Evolutionary conservation across 495 filamentous ascomycete species (phyloP), one percentile per base, ranked within the genome.

Genomic region (Aspergillus leporis): DNA sequence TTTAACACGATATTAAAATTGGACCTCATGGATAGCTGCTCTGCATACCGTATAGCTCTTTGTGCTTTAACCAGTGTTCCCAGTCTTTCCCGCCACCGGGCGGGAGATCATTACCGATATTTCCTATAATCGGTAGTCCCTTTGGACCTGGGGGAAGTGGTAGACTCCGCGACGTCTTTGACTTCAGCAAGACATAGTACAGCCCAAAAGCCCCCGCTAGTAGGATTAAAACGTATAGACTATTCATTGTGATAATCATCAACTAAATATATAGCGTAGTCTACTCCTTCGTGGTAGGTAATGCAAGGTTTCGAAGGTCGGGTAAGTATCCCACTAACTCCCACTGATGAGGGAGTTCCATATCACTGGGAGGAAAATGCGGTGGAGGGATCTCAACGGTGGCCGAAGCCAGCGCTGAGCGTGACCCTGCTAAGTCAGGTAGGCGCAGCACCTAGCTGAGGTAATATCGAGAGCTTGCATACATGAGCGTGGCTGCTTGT

Each of bases 21-120:
- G 36, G 30, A 9, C 6, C 1, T n/a, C 19, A 36, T 3, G 16
- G 49, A n/a, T n/a, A n/a, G n/a, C n/a, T 57, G 40, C 58, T 0
- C 1, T 34, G 53, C 49, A 32, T 55, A 61, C 59, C 77, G 55
- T 80, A 80, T 16, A 66, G 28, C 32, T 78, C 70, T 53, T 79
- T 80, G 59, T 78, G 76, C 47, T 74, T 65, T 0, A 75, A 41
- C 78, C 78, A 80, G 54, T 81, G 78, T n/a, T 70, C 58, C 41
- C 61, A 68, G 53, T 81, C 78, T 1, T 64, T 62, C 19, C 56
- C 64, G 1, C 73, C 75, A 5, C 64, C 59, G 18, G 64, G 61
- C n/a, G 77, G 77, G 10, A 78, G 57, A 53, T 80, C 75, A 8
- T 58, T 60, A 2, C 43, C 43, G 19, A 80, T n/a, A 56, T 78